Conservation (phyloP, 116 monocot species). For the Trichopus zeylanicus region DNA sequence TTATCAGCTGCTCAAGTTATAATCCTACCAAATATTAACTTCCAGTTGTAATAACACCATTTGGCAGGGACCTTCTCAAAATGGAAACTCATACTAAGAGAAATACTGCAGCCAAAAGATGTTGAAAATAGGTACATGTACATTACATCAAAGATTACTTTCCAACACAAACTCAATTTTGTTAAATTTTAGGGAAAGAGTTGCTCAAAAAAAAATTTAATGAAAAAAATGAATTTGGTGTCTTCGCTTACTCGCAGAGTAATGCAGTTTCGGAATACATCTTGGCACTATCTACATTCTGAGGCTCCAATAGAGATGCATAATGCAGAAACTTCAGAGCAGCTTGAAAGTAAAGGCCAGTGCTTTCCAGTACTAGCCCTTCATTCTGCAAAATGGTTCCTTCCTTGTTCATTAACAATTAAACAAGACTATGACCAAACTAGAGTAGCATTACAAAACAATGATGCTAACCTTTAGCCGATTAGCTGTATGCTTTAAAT, state of each 20-base stretch:
- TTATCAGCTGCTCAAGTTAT: too few species aligned
- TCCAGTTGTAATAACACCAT: too few species aligned
- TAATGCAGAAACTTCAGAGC: constrained; percentile 82
- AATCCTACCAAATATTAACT: too few species aligned
- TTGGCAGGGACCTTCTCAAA: too few species aligned
- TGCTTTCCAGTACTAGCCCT: constrained; percentile 61
- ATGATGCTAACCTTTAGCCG: constrained; percentile 61
- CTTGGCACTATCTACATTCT: constrained; percentile 34
- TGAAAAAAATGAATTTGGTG: not conserved
- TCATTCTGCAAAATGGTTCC: constrained; percentile 38
- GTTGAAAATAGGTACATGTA: too few species aligned
- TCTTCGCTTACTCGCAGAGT: constrained; percentile 76
- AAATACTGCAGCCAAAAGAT: too few species aligned
- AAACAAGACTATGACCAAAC: constrained; percentile 5
- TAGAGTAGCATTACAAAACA: not conserved
- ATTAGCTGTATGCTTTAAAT: constrained; percentile 75
- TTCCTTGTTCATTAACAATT: not conserved
- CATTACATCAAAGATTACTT: too few species aligned
- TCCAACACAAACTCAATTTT: not conserved
- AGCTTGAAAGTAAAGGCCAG: constrained; percentile 73
- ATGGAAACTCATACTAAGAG: too few species aligned
- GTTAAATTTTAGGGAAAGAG: too few species aligned
- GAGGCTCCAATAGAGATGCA: constrained; percentile 64
- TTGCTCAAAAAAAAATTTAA: not conserved
- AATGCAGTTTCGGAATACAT: constrained; percentile 73